phyloP scores from a whole-genome alignment of 306 rosid species.

The Vicia faba region DNA sequence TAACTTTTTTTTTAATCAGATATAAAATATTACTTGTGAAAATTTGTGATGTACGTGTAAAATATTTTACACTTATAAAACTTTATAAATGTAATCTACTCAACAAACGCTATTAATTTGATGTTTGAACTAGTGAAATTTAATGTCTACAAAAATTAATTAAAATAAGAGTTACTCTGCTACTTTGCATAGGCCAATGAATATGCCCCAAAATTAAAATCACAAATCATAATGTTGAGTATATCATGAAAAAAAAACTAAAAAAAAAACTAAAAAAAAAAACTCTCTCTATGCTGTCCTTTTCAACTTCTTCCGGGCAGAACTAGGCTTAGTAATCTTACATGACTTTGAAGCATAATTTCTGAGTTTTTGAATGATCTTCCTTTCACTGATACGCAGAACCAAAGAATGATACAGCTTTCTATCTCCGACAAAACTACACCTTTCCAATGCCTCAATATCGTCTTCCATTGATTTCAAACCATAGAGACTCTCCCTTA shows the following conservation, averaged over 20 bases:
- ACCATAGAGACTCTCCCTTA: conserved; percentile 74
- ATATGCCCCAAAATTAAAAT: neutral
- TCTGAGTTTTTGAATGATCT: conserved; percentile 65
- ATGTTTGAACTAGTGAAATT: too few species aligned
- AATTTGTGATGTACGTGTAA: too few species aligned
- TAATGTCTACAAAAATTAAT: too few species aligned
- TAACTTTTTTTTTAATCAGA: too few species aligned
- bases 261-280: neutral
- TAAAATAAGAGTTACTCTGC: neutral
- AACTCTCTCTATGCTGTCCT: conserved; percentile 38
- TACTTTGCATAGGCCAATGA: neutral
- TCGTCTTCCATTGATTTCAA: conserved; percentile 60
- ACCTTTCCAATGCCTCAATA: conserved; percentile 48
- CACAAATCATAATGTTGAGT: conserved; percentile 4
- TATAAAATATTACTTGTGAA: too few species aligned
- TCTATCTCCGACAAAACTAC: conserved; percentile 47
- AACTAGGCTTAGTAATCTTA: conserved; percentile 37
- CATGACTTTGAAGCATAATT: conserved; percentile 48
- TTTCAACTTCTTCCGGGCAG: conserved; percentile 49
- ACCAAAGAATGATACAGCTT: conserved; percentile 73
- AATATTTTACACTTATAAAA: too few species aligned
- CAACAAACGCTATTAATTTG: too few species aligned
- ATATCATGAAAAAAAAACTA: neutral
- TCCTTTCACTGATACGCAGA: conserved; percentile 76
- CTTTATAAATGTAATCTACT: too few species aligned